Evolutionary conservation across 148 eudicot genomes (phyloP), one percentile per base, ranked within the genome.

Genomic region (Cornus florida): DNA sequence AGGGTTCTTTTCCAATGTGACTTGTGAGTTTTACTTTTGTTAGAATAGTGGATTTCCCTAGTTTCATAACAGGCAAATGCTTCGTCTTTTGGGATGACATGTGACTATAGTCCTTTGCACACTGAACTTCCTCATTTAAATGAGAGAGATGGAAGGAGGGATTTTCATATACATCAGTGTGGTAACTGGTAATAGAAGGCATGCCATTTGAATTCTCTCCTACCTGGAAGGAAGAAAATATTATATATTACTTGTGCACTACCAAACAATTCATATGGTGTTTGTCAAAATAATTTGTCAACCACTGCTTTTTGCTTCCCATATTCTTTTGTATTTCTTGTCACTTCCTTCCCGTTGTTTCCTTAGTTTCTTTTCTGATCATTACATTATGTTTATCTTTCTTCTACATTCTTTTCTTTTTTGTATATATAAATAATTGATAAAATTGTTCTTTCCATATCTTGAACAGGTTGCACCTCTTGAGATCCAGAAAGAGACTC

Each of bases 401-500:
- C 46, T 60, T 71, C 17, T 43, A 13, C 4, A 57, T 56, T 14
- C 16, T 35, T 64, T 65, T 74, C 6, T 22, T 23, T 57, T 67
- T 74, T 8, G 6, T 43, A 6, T 9, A 6, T 43, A 23, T 68
- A 38, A 24, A n/a, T 38, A 46, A 10, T 32, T 19, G 35, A 38
- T 80, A 69, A 38, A 16, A 77, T 53, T 7, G 48, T 70, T 4
- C 14, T 70, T 53, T 10, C 33, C 38, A 31, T 32, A 16, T 39
- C 22, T 57, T 78, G 74, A 77, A 43, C 87, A 97, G 99, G 93
- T 94, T 79, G 93, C 98, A 28, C 98, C 99, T 32, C 92, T 97
- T 78, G 92, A 91, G 73, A 84, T 87, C 80, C 89, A 92, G 76
- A 79, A 84, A 79, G 93, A 91, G 77, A 89, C 78, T 79, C 74